These are phyloP conservation scores for Exophiala sp. DNA, from an alignment of 2,329 filamentous ascomycete genomes.

Conservation along the genomic window DNA sequence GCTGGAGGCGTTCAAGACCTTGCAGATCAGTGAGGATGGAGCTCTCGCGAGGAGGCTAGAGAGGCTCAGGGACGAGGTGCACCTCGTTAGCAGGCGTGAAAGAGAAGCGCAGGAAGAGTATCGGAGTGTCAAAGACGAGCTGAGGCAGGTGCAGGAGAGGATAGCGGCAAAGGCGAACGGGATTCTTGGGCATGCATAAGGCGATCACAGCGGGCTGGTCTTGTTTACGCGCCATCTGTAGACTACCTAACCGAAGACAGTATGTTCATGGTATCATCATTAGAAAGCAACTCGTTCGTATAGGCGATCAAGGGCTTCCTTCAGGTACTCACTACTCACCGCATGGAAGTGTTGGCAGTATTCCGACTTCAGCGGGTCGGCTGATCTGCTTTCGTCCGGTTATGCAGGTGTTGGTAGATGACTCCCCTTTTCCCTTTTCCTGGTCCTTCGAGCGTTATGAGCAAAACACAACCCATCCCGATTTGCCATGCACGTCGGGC, in stretches of 20 bases:
- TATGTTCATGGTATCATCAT: not conserved
- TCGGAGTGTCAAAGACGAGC: constrained; percentile 67
- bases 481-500: too few species aligned
- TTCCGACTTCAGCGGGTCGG: too few species aligned
- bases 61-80: constrained; percentile 73
- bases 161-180: constrained; percentile 1
- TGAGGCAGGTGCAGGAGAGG: constrained; percentile 51
- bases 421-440: too few species aligned
- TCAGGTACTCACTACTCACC: too few species aligned
- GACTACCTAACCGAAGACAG: not conserved
- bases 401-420: too few species aligned
- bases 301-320: too few species aligned
- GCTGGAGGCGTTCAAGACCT: constrained; percentile 65
- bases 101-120: constrained; percentile 87
- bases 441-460: too few species aligned
- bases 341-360: too few species aligned
- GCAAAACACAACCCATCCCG: too few species aligned
- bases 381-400: too few species aligned
- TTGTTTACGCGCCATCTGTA: too few species aligned
- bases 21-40: constrained; percentile 73
- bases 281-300: not conserved
- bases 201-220: not conserved
- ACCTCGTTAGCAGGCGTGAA: constrained; percentile 71
- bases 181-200: constrained; percentile 7
- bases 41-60: constrained; percentile 68